Evolutionary conservation across 2,329 filamentous ascomycete genomes (phyloP).

Genomic region (Fusarium ambrosium): DNA sequence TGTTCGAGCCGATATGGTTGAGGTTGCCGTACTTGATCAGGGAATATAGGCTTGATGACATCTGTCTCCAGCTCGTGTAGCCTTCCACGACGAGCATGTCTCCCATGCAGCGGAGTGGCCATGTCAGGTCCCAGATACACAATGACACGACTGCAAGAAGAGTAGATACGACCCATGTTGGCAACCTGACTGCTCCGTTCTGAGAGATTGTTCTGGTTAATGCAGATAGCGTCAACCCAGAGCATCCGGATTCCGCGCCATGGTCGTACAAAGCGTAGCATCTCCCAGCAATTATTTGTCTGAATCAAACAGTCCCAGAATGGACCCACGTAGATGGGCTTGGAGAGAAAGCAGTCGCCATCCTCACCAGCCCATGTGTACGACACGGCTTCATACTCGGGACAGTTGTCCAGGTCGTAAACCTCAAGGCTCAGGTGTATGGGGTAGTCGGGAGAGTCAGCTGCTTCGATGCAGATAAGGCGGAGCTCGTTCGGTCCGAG

Average conservation of each 20-base stretch:
- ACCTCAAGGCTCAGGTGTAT: background rate
- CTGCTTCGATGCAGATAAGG: background rate
- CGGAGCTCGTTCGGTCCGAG: background rate
- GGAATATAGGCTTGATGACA: background rate
- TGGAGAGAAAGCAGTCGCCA: background rate
- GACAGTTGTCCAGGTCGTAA: background rate
- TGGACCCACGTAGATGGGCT: background rate
- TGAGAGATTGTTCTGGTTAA: background rate
- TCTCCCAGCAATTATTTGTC: background rate
- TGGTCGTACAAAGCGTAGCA: background rate
- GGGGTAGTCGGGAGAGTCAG: background rate
- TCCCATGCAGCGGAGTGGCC: background rate
- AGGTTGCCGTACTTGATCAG: background rate
- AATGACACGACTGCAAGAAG: background rate
- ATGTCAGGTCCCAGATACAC: background rate
- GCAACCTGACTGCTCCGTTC: background rate
- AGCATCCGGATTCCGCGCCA: background rate
- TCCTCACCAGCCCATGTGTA: constrained; percentile 2
- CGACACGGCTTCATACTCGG: constrained; percentile 1
- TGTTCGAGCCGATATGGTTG: background rate
- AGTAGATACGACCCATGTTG: constrained; percentile 3
- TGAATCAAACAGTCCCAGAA: background rate
- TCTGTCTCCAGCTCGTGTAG: background rate
- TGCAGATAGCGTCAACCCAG: constrained; percentile 12
- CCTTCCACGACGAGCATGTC: background rate